Evolutionary conservation across 23 red algal genomes (phyloP), one percentile per base, ranked within the genome.

Genomic region (Gracilaria caudata): DNA sequence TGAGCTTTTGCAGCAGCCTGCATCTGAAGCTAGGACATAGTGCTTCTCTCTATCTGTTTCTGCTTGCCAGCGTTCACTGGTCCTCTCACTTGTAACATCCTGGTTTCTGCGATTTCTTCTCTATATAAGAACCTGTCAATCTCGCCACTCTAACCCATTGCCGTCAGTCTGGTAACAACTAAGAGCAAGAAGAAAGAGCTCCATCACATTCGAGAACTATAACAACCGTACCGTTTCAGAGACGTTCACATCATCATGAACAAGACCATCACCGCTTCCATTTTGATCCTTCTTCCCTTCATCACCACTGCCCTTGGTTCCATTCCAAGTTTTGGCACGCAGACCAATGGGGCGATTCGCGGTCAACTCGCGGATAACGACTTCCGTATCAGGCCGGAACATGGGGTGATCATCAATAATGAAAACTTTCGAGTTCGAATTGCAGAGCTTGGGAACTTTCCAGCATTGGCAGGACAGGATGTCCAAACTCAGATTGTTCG

Each of bases 401-500:
- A 72, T 11, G 89, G 79, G 17, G 43, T 64, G 17, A 68, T 61
- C 29, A 57, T 84, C 43, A 84, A 84, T 33, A 83, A 59, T 19
- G 49, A 36, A 51, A 78, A 84, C 78, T 92, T 92, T 51, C 55
- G 38, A 25, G 89, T 74, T 40, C 33, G 51, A 25, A 84, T 92
- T 47, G 89, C 80, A 1, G 79, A 92, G 41, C 29, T 92, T 8
- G 43, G 78, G 4, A 84, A 92, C 33, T 84, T 92, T 64, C 79
- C 89, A 17, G 89, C 81, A 20, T 55, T 92, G 28, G 89, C 39
- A 3, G 79, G 38, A 29, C 51, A 64, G 39, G 81, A 84, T 56
- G 89, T 94, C 13, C 81, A 94, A 73, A 39, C 55, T 28, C 53
- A 79, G 51, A 80, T 94, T 64, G 64, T 72, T n/a, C 65, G 71